These are phyloP conservation scores for Aegilops sharonensis DNA, from an alignment of 176 grass and related monocot species.

Conservation along the genomic window DNA sequence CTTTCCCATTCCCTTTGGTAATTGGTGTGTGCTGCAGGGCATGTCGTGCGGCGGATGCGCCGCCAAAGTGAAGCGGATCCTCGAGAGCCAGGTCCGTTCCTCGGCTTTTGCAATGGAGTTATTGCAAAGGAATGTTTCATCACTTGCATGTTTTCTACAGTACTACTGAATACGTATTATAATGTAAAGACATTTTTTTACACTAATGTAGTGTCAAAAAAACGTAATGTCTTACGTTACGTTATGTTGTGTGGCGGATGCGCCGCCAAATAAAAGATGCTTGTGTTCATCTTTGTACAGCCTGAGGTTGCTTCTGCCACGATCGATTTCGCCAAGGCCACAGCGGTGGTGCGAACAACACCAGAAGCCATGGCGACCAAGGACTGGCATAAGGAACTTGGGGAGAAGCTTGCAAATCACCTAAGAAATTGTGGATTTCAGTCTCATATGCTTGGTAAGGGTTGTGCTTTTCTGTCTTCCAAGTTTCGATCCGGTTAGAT, in stretches of 20 bases:
- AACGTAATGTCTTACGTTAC: too few species aligned
- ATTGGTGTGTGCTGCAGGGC: constrained; percentile 29
- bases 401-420: constrained; percentile 62
- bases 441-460: constrained; percentile 52
- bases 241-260: too few species aligned
- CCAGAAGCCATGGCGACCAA: constrained; percentile 45
- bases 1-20: too few species aligned
- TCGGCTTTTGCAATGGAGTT: too few species aligned
- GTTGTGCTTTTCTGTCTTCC: background rate
- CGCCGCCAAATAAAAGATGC: too few species aligned
- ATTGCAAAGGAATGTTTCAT: background rate
- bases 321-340: constrained; percentile 57
- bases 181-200: too few species aligned
- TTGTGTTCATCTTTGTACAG: constrained; percentile 33
- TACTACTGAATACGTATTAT: too few species aligned
- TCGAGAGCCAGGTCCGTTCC: constrained; percentile 66
- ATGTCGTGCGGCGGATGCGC: constrained; percentile 87
- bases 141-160: background rate
- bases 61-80: constrained; percentile 65
- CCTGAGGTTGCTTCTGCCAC: constrained; percentile 58
- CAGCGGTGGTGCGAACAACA: constrained; percentile 47
- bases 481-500: background rate
- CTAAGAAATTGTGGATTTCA: constrained; percentile 78
- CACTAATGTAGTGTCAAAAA: too few species aligned
- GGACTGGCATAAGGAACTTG: constrained; percentile 72